Evolutionary conservation across 352 stramenopile species (phyloP).

Genomic region (Globisporangium ultimum): DNA sequence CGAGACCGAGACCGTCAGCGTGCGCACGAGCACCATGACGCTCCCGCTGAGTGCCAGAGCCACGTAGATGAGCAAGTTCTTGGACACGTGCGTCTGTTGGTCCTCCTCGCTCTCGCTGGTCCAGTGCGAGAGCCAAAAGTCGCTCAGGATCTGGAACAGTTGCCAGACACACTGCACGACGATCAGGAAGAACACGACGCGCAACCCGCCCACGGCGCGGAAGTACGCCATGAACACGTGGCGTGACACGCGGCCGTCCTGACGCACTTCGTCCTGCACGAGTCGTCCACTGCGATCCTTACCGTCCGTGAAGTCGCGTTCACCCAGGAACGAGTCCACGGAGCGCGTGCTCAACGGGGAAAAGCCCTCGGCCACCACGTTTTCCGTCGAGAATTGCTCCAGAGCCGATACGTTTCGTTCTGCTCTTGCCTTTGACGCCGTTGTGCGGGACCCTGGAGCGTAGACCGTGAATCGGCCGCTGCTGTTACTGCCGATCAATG

Average conservation of each 20-base stretch:
- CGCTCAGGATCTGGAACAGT: slow-evolving; percentile 77
- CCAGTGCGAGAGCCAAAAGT: slow-evolving; percentile 93
- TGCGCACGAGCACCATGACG: slow-evolving; percentile 56
- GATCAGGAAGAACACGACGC: slow-evolving; percentile 43
- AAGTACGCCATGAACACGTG: slow-evolving; percentile 50
- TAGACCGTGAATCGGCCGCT: slow-evolving; percentile 2
- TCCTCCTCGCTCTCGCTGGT: slow-evolving; percentile 67
- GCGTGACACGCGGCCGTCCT: slow-evolving; percentile 29
- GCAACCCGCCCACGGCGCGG: slow-evolving; percentile 35
- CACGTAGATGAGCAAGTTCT: slow-evolving; percentile 60
- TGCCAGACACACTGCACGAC: slow-evolving; percentile 82
- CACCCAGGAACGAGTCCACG: slow-evolving; percentile 32
- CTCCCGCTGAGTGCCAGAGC: slow-evolving; percentile 44
- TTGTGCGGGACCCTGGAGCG: slow-evolving; percentile 4
- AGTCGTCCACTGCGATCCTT: slow-evolving; percentile 10
- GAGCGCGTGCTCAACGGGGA: slow-evolving; percentile 27
- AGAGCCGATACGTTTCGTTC: slow-evolving; percentile 7
- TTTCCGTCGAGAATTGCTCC: slow-evolving; percentile 26
- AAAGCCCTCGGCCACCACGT: slow-evolving; percentile 25
- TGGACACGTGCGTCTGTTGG: slow-evolving; percentile 74
- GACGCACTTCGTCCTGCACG: slow-evolving; percentile 28
- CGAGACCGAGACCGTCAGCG: slow-evolving; percentile 47
- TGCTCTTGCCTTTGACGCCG: neutral
- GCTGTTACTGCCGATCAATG: slow-evolving; percentile 24
- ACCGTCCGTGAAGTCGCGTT: slow-evolving; percentile 4